A percentile compares a stretch with the other conserved stretches of the same genome.
Evolutionary conservation across 1,139 yeast species (phyloP).

Genomic region (Taphrina confusa): DNA sequence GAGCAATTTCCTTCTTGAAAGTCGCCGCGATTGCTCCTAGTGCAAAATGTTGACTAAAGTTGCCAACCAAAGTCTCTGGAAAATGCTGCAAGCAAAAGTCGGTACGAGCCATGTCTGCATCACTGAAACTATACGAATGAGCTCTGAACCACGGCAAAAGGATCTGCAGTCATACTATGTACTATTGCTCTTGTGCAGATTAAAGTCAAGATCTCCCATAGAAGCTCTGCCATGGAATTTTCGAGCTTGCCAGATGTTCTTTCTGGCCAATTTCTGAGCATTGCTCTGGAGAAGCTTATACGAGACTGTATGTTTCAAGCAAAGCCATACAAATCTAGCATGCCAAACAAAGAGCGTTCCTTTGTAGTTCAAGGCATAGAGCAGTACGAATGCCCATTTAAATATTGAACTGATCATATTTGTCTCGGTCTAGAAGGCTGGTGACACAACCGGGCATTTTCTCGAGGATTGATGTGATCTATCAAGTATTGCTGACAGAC

Average conservation of each 20-base stretch:
- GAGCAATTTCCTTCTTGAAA: slow-evolving; percentile 71
- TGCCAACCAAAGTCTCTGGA: slow-evolving; percentile 55
- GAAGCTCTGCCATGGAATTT: slow-evolving; percentile 63
- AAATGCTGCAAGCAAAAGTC: slow-evolving; percentile 25
- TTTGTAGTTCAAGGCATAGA: slow-evolving; percentile 26
- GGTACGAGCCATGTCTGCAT: slow-evolving; percentile 76
- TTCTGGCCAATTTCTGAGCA: not conserved
- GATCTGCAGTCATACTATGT: slow-evolving; percentile 67
- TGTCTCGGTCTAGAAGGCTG: no score
- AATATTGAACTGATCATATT: no score
- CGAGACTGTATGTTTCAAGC: slow-evolving; percentile 25
- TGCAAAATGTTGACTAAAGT: slow-evolving; percentile 63
- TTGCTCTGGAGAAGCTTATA: slow-evolving; percentile 7
- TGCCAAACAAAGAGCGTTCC: slow-evolving; percentile 25
- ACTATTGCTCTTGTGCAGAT: slow-evolving; percentile 81
- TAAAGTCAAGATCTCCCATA: slow-evolving; percentile 79
- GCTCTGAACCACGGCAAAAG: no score
- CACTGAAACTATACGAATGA: slow-evolving; percentile 54
- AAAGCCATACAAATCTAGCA: slow-evolving; percentile 19
- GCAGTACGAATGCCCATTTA: slow-evolving; percentile 22
- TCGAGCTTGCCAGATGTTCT: slow-evolving; percentile 20
- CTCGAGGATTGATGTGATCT: no score
- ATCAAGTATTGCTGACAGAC: no score
- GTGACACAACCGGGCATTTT: no score
- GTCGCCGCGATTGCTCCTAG: slow-evolving; percentile 70